Percentiles rank a stretch among this genome's conserved stretches.
These are phyloP conservation scores for Fusarium subtropicale DNA, from an alignment of 2,329 filamentous ascomycete species.

Conservation along the genomic window DNA sequence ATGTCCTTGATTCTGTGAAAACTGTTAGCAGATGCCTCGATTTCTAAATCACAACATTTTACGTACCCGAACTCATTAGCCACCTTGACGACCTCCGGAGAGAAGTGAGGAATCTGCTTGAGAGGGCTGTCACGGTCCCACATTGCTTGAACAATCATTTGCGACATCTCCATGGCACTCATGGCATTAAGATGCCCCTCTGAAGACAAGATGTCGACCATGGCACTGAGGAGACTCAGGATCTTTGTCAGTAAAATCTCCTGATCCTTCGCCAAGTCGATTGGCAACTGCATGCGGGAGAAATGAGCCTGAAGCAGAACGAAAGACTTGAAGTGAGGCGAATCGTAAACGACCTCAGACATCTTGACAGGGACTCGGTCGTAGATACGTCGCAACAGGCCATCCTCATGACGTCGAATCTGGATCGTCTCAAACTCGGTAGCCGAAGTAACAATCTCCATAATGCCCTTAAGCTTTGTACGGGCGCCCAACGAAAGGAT, in stretches of 20 bases:
- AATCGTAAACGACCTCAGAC: constrained; percentile 85
- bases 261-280: constrained; percentile 96
- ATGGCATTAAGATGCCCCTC: constrained; percentile 97
- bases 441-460: constrained; percentile 96
- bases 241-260: constrained; percentile 87
- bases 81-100: constrained; percentile 82
- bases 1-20: constrained; percentile 82
- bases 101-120: constrained; percentile 97
- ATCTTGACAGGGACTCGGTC: constrained; percentile 96
- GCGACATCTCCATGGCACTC: constrained; percentile 98
- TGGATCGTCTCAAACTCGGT: constrained; percentile 97
- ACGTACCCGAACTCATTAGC: constrained; percentile 81
- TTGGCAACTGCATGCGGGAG: constrained; percentile 94
- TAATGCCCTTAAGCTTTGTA: constrained; percentile 95
- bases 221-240: constrained; percentile 87
- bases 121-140: constrained; percentile 98
- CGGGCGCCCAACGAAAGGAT: constrained; percentile 86
- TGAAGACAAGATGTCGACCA: constrained; percentile 93
- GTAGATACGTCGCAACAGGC: constrained; percentile 89
- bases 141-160: constrained; percentile 99
- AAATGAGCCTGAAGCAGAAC: constrained; percentile 98
- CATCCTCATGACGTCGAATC: constrained; percentile 91
- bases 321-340: constrained; percentile 98
- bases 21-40: constrained; percentile 48
- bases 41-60: not conserved